phyloP scores from a whole-genome alignment of 306 rosid species.

The Cicer cuneatum region DNA sequence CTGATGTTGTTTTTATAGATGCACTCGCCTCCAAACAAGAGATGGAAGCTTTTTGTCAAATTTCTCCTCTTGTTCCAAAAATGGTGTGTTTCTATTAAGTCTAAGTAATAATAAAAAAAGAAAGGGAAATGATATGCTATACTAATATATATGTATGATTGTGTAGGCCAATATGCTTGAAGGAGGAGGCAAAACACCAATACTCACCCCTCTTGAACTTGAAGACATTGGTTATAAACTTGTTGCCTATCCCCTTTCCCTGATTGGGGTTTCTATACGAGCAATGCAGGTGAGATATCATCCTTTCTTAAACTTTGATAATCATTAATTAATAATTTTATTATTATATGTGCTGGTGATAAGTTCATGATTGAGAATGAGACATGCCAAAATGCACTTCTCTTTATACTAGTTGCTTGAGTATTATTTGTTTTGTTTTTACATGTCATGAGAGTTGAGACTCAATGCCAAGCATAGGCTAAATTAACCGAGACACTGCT shows the following conservation, averaged over 20 bases:
- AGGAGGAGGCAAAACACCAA: slow-evolving; percentile 97
- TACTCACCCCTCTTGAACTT: slow-evolving; percentile 76
- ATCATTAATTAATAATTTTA: not conserved
- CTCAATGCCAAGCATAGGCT: not conserved
- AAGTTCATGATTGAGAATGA: slow-evolving; percentile 36
- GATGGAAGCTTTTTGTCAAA: slow-evolving; percentile 80
- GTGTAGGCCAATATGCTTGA: slow-evolving; percentile 94
- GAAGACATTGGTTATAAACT: slow-evolving; percentile 82
- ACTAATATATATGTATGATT: slow-evolving; percentile 36
- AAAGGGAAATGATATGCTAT: not conserved
- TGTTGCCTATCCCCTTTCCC: slow-evolving; percentile 88
- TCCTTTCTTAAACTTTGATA: slow-evolving; percentile 28
- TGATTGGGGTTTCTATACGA: slow-evolving; percentile 83
- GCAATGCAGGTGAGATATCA: slow-evolving; percentile 83
- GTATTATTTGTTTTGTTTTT: not conserved
- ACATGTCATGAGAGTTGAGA: not conserved
- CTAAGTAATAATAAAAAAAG: not conserved
- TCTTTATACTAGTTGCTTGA: not conserved
- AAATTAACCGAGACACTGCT: not conserved
- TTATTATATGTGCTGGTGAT: slow-evolving; percentile 3
- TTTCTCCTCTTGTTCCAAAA: slow-evolving; percentile 76
- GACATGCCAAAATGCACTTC: slow-evolving; percentile 5
- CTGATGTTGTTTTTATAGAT: slow-evolving; percentile 85
- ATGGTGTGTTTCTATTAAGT: slow-evolving; percentile 53
- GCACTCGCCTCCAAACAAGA: slow-evolving; percentile 82